These are phyloP conservation scores for Anisodus acutangulus DNA, from an alignment of 257 asterid genomes.

Conservation along the genomic window DNA sequence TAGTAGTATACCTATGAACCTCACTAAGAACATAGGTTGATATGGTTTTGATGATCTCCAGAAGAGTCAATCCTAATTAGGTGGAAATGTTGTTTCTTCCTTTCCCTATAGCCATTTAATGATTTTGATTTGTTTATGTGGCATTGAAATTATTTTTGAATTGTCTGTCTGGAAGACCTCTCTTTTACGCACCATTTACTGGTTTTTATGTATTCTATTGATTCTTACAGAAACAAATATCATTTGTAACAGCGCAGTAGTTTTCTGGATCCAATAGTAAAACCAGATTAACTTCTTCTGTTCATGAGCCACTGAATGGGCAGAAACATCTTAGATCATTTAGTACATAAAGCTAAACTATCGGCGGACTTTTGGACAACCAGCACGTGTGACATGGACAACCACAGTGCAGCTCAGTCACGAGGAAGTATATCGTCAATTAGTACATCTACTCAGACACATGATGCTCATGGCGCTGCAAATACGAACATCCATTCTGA, in stretches of 20 bases:
- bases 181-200: background rate
- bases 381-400: conserved; percentile 65
- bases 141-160: background rate
- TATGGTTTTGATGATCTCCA: background rate
- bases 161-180: background rate
- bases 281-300: conserved; percentile 54
- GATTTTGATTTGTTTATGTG: background rate
- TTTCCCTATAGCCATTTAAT: background rate
- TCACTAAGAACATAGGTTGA: background rate
- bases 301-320: conserved; percentile 47
- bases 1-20: too few relatives aligned
- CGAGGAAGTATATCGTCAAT: conserved; percentile 67
- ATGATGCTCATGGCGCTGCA: conserved; percentile 55
- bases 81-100: background rate
- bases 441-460: conserved; percentile 55
- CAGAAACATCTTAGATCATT: conserved; percentile 36
- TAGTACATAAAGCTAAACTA: conserved; percentile 41
- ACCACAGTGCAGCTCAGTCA: conserved; percentile 53
- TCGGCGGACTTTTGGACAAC: conserved; percentile 75
- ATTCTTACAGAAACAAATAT: conserved; percentile 48
- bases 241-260: conserved; percentile 88
- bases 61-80: conserved; percentile 4
- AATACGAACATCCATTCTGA: conserved; percentile 60
- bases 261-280: conserved; percentile 70
- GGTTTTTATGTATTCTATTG: conserved; percentile 24